A percentile compares a stretch with the other conserved stretches of the same genome.
phyloP scores from a whole-genome alignment of 768 basidiomycete genomes.

The Mycena capillaripes region DNA sequence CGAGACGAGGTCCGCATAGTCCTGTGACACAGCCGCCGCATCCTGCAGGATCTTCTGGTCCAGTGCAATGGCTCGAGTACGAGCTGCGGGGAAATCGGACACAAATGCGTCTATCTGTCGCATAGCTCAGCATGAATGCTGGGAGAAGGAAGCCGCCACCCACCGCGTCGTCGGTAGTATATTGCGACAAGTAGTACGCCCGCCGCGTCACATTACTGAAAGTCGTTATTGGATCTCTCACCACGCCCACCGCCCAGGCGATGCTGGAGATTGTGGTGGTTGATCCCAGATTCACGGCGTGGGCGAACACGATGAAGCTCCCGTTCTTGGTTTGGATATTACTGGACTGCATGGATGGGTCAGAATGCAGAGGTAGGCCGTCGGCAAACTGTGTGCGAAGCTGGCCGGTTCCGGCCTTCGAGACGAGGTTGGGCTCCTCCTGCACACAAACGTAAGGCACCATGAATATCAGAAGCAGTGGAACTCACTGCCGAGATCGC shows the following conservation, averaged over 20 bases:
- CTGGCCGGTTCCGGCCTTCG: conserved; percentile 13
- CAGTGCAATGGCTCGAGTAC: conserved; percentile 50
- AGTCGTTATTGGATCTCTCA: conserved; percentile 50
- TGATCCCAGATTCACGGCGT: conserved; percentile 61
- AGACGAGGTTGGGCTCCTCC: conserved; percentile 3
- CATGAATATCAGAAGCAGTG: neutral
- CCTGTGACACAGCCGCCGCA: conserved; percentile 52
- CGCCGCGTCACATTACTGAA: conserved; percentile 44
- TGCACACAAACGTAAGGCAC: neutral
- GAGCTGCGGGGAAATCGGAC: conserved; percentile 54
- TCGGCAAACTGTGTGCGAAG: conserved; percentile 5
- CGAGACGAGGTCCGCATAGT: conserved; percentile 58
- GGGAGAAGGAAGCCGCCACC: conserved; percentile 4
- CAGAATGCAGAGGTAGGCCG: neutral
- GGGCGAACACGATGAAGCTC: conserved; percentile 62
- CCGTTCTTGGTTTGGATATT: conserved; percentile 24
- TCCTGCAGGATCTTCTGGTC: conserved; percentile 55
- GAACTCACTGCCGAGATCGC: conserved; percentile 55
- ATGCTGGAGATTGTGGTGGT: conserved; percentile 44
- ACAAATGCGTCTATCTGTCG: conserved; percentile 57
- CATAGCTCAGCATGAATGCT: neutral
- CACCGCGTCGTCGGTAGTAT: conserved; percentile 50
- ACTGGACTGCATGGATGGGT: conserved; percentile 1
- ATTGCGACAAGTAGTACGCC: conserved; percentile 54
- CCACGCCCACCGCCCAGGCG: conserved; percentile 54